phyloP scores from a whole-genome alignment of 176 grass and related monocot species.

The Oryza officinalis region DNA sequence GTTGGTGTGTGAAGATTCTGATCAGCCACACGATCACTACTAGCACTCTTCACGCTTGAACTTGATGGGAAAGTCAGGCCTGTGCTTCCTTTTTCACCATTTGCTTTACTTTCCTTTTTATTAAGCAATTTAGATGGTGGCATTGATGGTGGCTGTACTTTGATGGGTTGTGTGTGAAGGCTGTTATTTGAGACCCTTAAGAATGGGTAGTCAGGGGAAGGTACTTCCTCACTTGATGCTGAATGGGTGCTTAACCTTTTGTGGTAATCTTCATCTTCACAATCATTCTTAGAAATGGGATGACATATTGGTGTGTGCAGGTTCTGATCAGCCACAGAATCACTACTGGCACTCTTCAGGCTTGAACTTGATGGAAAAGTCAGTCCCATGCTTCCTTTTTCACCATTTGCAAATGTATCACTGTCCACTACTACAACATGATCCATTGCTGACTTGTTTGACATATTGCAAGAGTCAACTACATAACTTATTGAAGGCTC shows the following conservation, averaged over 20 bases:
- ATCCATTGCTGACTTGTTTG: constrained; percentile 39
- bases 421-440: constrained; percentile 23
- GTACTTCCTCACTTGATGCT: constrained; percentile 54
- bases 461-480: constrained; percentile 47
- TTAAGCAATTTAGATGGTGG: constrained; percentile 54
- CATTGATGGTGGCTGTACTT: constrained; percentile 60
- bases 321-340: constrained; percentile 34
- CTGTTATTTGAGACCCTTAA: constrained; percentile 54
- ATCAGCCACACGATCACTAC: constrained; percentile 29
- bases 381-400: constrained; percentile 31
- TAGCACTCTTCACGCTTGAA: constrained; percentile 22
- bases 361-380: constrained; percentile 24
- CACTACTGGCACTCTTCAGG: constrained; percentile 22
- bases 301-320: constrained; percentile 16
- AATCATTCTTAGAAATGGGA: constrained; percentile 41
- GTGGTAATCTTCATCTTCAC: constrained; percentile 40
- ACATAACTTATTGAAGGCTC: constrained; percentile 62
- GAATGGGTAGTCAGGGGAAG: constrained; percentile 56
- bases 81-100: constrained; percentile 34
- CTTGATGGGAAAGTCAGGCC: constrained; percentile 26
- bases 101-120: constrained; percentile 39
- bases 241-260: constrained; percentile 55
- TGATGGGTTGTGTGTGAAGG: constrained; percentile 54
- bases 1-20: constrained; percentile 26
- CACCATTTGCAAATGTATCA: constrained; percentile 35